Conservation (phyloP, 2,329 filamentous ascomycete genomes). For the Atkinsonella hypoxylon region DNA sequence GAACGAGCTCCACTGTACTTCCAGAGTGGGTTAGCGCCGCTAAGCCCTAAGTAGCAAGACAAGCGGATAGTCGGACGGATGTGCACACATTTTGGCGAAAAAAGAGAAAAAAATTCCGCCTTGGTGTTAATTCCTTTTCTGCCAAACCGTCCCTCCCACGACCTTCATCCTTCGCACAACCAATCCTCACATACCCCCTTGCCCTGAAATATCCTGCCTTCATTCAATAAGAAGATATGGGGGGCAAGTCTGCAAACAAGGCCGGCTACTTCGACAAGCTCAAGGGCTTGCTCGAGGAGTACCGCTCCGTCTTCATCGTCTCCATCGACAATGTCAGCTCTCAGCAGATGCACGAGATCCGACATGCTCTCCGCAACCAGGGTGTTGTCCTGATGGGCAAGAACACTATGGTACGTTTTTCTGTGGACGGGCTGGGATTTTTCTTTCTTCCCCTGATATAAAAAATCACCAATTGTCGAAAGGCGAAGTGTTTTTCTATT, state of each 20-base stretch:
- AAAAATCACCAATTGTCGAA: not conserved
- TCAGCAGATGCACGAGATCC: conserved; percentile 99
- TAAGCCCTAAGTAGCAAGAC: conserved; percentile 25
- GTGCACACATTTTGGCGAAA: conserved; percentile 19
- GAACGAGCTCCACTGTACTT: not conserved
- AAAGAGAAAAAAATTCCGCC: conserved; percentile 14
- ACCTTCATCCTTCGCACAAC: conserved; percentile 12
- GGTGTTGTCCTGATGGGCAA: conserved; percentile 98
- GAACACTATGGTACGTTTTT: conserved; percentile 86
- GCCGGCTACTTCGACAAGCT: conserved; percentile 99
- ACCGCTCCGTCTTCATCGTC: conserved; percentile 97
- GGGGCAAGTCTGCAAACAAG: conserved; percentile 93
- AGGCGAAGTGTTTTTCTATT: not conserved
- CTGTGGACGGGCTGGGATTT: not conserved
- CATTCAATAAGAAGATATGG: conserved; percentile 89
- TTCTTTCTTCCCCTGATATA: too few species aligned
- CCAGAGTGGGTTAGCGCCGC: conserved; percentile 16
- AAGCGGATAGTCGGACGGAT: not conserved
- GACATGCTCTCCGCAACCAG: conserved; percentile 76
- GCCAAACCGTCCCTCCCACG: not conserved
- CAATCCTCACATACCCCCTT: conserved; percentile 22
- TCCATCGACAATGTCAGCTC: conserved; percentile 98
- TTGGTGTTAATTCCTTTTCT: not conserved
- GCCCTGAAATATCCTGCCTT: conserved; percentile 99
- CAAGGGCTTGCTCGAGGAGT: conserved; percentile 91